Evolutionary conservation across 768 basidiomycete species (phyloP).

Genomic region (Sporobolomyces roseus): DNA sequence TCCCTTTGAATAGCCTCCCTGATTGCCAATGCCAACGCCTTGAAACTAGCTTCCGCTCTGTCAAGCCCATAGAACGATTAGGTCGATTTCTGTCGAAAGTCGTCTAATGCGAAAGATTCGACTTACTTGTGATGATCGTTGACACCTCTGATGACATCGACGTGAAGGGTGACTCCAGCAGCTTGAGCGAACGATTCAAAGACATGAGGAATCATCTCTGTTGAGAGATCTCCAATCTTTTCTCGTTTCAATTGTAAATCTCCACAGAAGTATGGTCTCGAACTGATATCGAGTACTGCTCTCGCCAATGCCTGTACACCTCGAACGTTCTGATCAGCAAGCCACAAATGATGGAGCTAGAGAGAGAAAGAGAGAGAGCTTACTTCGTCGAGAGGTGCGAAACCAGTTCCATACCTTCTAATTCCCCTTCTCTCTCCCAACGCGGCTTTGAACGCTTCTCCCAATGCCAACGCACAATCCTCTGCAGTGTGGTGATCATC

Average conservation of each 20-base stretch:
- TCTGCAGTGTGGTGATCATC: constrained; percentile 99
- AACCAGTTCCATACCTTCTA: constrained; percentile 89
- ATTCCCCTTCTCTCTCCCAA: constrained; percentile 93
- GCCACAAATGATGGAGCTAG: neutral
- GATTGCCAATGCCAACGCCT: constrained; percentile 91
- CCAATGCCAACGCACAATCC: constrained; percentile 58
- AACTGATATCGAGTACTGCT: constrained; percentile 97
- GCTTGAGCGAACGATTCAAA: constrained; percentile 98
- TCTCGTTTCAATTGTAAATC: constrained; percentile 82
- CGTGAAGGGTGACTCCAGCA: constrained; percentile 85
- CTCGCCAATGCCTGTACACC: constrained; percentile 74
- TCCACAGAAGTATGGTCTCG: constrained; percentile 89
- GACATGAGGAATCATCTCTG: constrained; percentile 97
- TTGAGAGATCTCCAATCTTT: constrained; percentile 89
- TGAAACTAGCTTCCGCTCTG: constrained; percentile 96
- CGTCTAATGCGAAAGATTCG: no score
- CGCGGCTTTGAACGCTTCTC: constrained; percentile 82
- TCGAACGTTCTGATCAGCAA: neutral
- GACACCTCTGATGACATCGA: constrained; percentile 88
- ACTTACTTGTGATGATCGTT: constrained; percentile 95
- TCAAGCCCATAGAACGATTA: neutral
- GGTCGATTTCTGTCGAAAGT: no score
- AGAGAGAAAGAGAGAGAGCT: constrained; percentile 32
- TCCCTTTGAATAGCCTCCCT: constrained; percentile 88
- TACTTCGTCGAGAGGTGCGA: constrained; percentile 95